Evolutionary conservation across 75 land plant species (phyloP), one percentile per base, ranked within the genome.

Genomic region (Azolla pinnata): DNA sequence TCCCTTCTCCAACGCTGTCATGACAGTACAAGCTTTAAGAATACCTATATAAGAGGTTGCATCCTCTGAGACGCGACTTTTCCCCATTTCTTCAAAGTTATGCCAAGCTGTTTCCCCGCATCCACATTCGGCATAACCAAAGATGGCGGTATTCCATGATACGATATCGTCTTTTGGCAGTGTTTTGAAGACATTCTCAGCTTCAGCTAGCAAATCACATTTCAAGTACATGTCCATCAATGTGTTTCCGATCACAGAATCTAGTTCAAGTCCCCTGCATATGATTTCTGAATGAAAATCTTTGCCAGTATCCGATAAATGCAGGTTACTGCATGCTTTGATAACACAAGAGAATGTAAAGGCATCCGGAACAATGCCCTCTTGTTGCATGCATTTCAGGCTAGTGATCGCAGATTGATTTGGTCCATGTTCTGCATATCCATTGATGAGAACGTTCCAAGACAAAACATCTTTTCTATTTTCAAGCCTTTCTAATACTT

Each of bases 251-350:
- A 67, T 56, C 27, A 24, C 31, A 30, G 61, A 24, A 33, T 67
- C 70, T 29, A 29, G 28, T 18, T 48, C 28, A 59, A 52, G 60
- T 17, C 54, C 44, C 24, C 59, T 70, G 44, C 70, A 68, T 17
- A 72, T 4, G 2, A 82, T 61, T 1, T 64, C 24, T 10, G 72
- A 80, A 60, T 82, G 85, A 53, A 78, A 73, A 0, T 70, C 68
- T 65, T 61, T 73, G 31, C 77, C 80, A 29, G 59, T 50, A n/a
- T 24, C 44, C 0, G 68, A 47, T 30, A 63, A 32, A 0, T 71
- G 70, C 30, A 67, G 54, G 46, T 71, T 70, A 24, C 60, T 30
- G 59, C 62, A 65, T 44, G 67, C 67, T 29, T 33, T 25, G 18
- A 65, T 23, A 21, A 38, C 60, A 31, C 65, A 33, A 16, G 59